These are phyloP conservation scores for Yarrowia osloensis DNA, from an alignment of 805 yeast genomes.

Conservation along the genomic window DNA sequence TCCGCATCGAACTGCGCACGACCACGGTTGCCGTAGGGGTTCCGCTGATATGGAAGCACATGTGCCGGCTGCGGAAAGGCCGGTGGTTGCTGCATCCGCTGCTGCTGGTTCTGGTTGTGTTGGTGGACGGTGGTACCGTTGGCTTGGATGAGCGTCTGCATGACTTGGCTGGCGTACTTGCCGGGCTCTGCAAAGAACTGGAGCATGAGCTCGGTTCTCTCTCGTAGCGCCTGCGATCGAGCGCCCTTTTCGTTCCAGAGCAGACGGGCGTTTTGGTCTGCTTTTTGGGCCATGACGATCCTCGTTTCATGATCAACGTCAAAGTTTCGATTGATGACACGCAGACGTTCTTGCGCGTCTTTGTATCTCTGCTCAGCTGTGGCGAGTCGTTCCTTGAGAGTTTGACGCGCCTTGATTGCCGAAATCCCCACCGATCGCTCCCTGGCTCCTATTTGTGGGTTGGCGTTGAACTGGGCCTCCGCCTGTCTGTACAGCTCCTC, in stretches of 20 bases:
- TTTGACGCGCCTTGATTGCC: not conserved
- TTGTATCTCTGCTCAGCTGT: not conserved
- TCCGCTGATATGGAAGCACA: not conserved
- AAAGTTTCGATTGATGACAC: not conserved
- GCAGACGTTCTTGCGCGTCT: not conserved
- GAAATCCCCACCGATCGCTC: not conserved
- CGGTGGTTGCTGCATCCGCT: not conserved
- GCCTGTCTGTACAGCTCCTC: not conserved
- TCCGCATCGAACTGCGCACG: not conserved
- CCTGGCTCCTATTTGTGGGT: not conserved
- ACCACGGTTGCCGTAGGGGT: not conserved
- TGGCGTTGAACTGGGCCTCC: not conserved
- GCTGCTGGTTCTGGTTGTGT: constrained; percentile 1
- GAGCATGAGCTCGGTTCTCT: not conserved
- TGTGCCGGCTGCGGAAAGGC: not conserved
- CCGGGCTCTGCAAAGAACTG: not conserved
- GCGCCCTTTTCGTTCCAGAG: not conserved
- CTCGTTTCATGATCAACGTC: not conserved
- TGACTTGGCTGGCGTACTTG: not conserved
- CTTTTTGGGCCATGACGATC: not conserved
- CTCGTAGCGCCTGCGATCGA: not conserved
- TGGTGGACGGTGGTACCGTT: not conserved
- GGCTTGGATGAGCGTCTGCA: not conserved
- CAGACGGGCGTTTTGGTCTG: not conserved
- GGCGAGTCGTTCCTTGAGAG: not conserved